Evolutionary conservation across 164 flowering plant species (phyloP).

Genomic region (Umbellularia californica): DNA sequence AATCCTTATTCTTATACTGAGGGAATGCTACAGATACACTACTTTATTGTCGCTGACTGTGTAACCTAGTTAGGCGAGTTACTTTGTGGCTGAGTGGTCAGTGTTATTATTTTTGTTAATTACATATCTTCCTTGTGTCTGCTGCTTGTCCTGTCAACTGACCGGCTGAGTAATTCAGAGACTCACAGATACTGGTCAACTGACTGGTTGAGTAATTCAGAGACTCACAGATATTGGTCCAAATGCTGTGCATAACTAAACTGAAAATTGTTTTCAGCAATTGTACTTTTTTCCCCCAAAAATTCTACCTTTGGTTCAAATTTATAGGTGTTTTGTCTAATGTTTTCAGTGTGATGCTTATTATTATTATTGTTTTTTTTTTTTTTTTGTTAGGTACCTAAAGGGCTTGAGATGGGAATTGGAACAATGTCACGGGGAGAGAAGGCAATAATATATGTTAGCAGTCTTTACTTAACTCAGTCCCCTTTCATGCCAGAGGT

Average conservation of each 20-base stretch:
- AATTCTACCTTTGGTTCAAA: neutral
- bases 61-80: too few species aligned
- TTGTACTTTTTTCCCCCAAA: too few species aligned
- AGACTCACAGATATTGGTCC: too few species aligned
- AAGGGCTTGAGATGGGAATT: conserved; percentile 96
- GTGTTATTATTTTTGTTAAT: too few species aligned
- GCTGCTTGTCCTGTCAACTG: too few species aligned
- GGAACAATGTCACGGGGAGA: conserved; percentile 89
- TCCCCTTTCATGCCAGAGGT: conserved; percentile 52
- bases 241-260: neutral
- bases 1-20: neutral
- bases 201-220: too few species aligned
- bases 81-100: too few species aligned
- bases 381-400: conserved; percentile 56
- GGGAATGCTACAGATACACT: neutral
- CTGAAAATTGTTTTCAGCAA: neutral
- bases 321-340: neutral
- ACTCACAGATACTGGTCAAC: too few species aligned
- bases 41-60: neutral
- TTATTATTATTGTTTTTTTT: conserved; percentile 2
- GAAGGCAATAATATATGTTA: conserved; percentile 77
- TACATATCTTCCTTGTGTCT: too few species aligned
- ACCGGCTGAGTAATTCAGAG: too few species aligned
- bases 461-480: conserved; percentile 54
- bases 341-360: conserved; percentile 7